Base-by-base conservation (phyloP, 208 protist species). In the Trypanosoma rangeli region DNA sequence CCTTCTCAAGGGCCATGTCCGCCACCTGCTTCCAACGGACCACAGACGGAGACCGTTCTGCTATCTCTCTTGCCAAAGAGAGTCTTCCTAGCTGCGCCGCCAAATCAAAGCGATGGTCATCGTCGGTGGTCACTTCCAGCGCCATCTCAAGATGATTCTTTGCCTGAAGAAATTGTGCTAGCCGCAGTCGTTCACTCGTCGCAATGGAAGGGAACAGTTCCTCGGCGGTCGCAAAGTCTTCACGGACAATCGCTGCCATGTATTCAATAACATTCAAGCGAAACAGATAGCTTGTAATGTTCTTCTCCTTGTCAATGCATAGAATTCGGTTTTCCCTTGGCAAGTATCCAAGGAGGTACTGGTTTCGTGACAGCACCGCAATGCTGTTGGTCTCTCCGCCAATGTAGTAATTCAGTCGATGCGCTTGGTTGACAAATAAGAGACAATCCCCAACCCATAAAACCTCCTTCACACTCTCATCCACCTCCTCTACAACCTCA, bases 361-460 rank as follows among this genome's bases (percentile, higher is more conserved):
- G 87, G 68, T 86, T 81, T 44, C 87, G 82, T n/a, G 95, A 89
- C 8, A 99, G 82, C 67, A 97, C 94, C 9, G 88, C 84, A 16
- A 99, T 79, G 48, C 88, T 98, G 68, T 85, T 92, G 37, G 96
- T 86, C 71, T 99, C 94, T 37, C 94, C 94, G 22, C 96, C 97
- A 72, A 99, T 97, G 69, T 93, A 98, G 78, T 99, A 99, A 78
- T 98, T 98, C 22, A 99, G 88, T 7, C 97, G 86, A 70, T 97
- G 82, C 35, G 70, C 78, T 10, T 79, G 48, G 77, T 98, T 99
- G 20, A 98, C 93, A 86, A 98, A 99, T 3, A 99, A 84, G 37
- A 99, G 96, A 82, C 92, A 99, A 73, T 99, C 97, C 10, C 98
- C 98, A 18, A 99, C 90, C 97, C 97, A 99, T 58, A 76, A 54